Conservation (phyloP, 352 stramenopile genomes). For the Globisporangium viniferum region DNA sequence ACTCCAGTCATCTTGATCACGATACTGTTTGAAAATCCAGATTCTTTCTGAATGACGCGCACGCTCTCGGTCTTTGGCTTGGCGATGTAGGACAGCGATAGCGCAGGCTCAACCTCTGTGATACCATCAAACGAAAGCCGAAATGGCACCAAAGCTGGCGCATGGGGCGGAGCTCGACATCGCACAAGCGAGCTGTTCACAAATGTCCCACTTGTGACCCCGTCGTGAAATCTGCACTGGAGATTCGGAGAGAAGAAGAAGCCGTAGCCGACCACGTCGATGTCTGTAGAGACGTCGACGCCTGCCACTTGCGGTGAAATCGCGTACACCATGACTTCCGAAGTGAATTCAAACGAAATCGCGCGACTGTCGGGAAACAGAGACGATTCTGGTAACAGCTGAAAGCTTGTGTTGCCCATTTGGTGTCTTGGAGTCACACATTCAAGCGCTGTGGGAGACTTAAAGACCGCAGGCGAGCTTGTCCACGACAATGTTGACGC, state of each 20-base stretch:
- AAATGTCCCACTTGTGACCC: slow-evolving; percentile 15
- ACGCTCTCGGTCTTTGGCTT: slow-evolving; percentile 8
- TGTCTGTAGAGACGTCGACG: slow-evolving; percentile 14
- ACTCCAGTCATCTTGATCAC: neutral
- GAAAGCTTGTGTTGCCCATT: slow-evolving; percentile 18
- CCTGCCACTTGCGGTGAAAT: slow-evolving; percentile 24
- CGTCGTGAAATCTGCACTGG: slow-evolving; percentile 25
- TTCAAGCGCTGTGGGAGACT: slow-evolving; percentile 26
- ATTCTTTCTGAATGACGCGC: neutral
- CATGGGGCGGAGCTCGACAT: slow-evolving; percentile 32
- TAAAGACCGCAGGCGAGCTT: slow-evolving; percentile 15
- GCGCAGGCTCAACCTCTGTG: slow-evolving; percentile 16
- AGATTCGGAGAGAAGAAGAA: slow-evolving; percentile 29
- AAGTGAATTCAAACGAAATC: slow-evolving; percentile 30
- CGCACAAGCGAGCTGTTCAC: slow-evolving; percentile 38
- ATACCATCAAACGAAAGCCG: slow-evolving; percentile 26
- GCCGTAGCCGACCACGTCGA: slow-evolving; percentile 33
- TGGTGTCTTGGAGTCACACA: slow-evolving; percentile 18
- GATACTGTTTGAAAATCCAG: neutral
- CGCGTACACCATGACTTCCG: slow-evolving; percentile 21
- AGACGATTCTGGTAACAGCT: slow-evolving; percentile 27
- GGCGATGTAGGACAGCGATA: slow-evolving; percentile 24
- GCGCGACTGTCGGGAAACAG: slow-evolving; percentile 9
- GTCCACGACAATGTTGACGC: slow-evolving; percentile 13
- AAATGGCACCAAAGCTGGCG: slow-evolving; percentile 23